A percentile compares a stretch with the other conserved stretches of the same genome.
These are phyloP conservation scores for Eragrostis nindensis DNA, from an alignment of 176 grass and related monocot species.

Conservation along the genomic window DNA sequence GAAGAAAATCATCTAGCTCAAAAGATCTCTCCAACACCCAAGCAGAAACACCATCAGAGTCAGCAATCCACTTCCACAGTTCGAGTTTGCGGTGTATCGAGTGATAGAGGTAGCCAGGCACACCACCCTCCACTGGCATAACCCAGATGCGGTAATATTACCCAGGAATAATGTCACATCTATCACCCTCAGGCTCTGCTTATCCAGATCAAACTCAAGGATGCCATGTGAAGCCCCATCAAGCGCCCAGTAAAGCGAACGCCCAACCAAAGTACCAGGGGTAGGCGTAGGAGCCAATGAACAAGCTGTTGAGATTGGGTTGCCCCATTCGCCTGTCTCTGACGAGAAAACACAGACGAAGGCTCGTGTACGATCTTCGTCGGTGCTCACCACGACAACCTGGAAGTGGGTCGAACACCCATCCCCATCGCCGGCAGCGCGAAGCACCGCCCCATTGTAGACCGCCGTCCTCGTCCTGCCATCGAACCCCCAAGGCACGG, in stretches of 20 bases:
- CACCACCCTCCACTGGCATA: neutral
- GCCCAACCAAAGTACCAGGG: neutral
- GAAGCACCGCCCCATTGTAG: neutral
- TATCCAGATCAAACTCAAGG: neutral
- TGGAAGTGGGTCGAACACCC: neutral
- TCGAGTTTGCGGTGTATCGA: neutral
- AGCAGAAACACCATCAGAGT: neutral
- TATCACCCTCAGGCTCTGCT: neutral
- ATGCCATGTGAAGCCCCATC: neutral
- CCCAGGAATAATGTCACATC: neutral
- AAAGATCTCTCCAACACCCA: neutral
- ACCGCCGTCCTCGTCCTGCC: neutral
- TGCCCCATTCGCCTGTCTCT: neutral
- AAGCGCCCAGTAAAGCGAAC: neutral
- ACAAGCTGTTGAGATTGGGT: neutral
- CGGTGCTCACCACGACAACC: neutral
- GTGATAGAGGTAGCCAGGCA: neutral
- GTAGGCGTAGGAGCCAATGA: neutral
- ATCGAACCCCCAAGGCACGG: neutral
- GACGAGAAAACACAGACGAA: neutral
- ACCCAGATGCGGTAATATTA: neutral
- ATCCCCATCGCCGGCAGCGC: neutral
- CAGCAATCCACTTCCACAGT: neutral
- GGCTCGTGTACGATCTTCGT: neutral
- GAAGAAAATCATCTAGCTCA: neutral